Base-by-base conservation (phyloP, 225 moss, liverwort and hornwort species). In the Polytrichum formosum region DNA sequence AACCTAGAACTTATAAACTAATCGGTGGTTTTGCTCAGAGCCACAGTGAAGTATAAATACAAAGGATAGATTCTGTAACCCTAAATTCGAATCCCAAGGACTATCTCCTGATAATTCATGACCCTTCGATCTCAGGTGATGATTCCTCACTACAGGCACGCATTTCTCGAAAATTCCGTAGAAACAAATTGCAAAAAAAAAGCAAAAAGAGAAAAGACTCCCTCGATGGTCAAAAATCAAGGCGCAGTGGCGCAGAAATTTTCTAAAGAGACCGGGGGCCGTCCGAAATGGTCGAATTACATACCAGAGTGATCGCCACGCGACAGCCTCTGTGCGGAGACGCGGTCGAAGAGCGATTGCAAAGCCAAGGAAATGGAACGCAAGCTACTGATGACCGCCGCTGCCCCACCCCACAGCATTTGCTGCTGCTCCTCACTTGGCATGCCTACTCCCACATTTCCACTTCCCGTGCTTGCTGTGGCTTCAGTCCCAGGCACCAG, bases 301-400 rank as follows among this genome's bases (percentile, higher is more conserved):
- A 56, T 67, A 85, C 85, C 82, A 60, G 68, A 55, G 25, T 67
- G 1, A 63, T 83, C 80, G 7, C 80, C 86, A 1, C 80, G 75
- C 13, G 75, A 72, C 19, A 79, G 54, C 65, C 82, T 77, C 53
- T 67, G 2, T 1, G 82, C 73, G 23, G 80, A 79, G 37, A 86
- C 79, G 13, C 75, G 79, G 64, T 56, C 66, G 70, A 86, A 86
- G 67, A 82, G 71, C 0, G 80, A 77, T 67, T 86, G 82, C 80
- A 80, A 75, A 18, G 86, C 82, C 0, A 26, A 29, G 4, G 82
- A 86, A 20, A 86, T 63, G 72, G 74, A 77, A 69, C 62, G 67
- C 68, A 86, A 64, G 59, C 77, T 79, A 61, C 72, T 74, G 56
- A 79, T 21, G 56, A 82, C 70, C 1, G 77, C 77, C n/a, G 77